A percentile compares a stretch with the other conserved stretches of the same genome.
Conservation (phyloP, 176 grass and related monocot species). For the Juncus effusus region DNA sequence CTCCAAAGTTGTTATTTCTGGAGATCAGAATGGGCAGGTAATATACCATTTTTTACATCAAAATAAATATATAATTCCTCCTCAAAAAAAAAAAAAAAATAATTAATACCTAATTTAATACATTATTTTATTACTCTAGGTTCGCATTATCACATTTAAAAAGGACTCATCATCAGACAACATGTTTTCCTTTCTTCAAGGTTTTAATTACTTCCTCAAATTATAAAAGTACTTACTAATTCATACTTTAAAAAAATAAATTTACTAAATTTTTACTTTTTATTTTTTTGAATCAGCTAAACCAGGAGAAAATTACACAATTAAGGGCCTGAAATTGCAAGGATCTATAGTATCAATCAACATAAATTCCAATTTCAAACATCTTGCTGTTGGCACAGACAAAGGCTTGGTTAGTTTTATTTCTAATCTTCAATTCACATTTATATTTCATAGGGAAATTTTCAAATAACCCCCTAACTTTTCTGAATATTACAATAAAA, state of each 20-base stretch:
- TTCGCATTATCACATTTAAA: constrained; percentile 69
- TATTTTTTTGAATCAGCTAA: constrained; percentile 52
- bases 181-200: constrained; percentile 81
- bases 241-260: constrained; percentile 5
- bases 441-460: background rate
- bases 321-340: constrained; percentile 67
- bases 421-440: background rate
- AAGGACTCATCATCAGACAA: constrained; percentile 55
- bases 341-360: constrained; percentile 54
- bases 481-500: no score
- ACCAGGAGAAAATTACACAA: constrained; percentile 58
- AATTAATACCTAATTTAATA: background rate
- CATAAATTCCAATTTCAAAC: constrained; percentile 52
- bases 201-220: constrained; percentile 33
- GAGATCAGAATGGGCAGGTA: constrained; percentile 64
- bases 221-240: constrained; percentile 17
- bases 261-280: constrained; percentile 19
- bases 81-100: background rate
- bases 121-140: constrained; percentile 42
- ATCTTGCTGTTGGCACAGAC: constrained; percentile 76
- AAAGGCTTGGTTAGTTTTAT: constrained; percentile 76
- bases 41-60: constrained; percentile 18
- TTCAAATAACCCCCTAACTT: no score
- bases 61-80: no score
- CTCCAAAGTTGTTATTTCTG: constrained; percentile 66